Percentiles rank a stretch among this genome's conserved stretches.
phyloP scores from a whole-genome alignment of 768 basidiomycete genomes.

The Sporobolomyces pararoseus region DNA sequence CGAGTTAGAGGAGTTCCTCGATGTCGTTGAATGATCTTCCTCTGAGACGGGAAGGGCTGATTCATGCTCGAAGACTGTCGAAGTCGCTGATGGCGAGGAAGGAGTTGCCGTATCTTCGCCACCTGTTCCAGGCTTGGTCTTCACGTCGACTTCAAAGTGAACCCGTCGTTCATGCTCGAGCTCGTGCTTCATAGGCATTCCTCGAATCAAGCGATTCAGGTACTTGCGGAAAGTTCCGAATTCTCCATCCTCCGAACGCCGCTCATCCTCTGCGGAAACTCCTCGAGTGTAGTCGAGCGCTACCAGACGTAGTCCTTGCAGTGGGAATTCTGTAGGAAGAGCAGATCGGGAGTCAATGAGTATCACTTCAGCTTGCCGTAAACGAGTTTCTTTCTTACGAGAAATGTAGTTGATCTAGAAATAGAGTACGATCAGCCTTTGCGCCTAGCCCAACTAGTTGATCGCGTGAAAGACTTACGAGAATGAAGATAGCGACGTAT shows the following conservation, averaged over 20 bases:
- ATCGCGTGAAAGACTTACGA: no score
- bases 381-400: constrained; percentile 56
- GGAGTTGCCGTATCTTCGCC: neutral
- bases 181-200: constrained; percentile 31
- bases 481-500: constrained; percentile 30
- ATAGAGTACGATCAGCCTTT: no score
- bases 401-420: constrained; percentile 60
- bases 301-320: constrained; percentile 60
- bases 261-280: constrained; percentile 56
- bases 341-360: constrained; percentile 54
- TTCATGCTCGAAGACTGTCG: constrained; percentile 9
- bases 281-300: constrained; percentile 58
- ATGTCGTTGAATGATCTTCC: neutral
- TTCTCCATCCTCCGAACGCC: constrained; percentile 56
- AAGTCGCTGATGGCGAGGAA: neutral
- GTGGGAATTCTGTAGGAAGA: constrained; percentile 54
- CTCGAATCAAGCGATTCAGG: neutral
- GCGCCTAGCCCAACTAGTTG: no score
- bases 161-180: constrained; percentile 12
- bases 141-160: neutral
- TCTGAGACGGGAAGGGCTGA: neutral
- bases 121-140: neutral
- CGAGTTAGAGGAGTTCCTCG: neutral
- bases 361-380: neutral
- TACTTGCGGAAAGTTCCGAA: constrained; percentile 8